A percentile compares a stretch with the other conserved stretches of the same genome.
Conservation (phyloP, 768 basidiomycete species). For the Collybia mongolica region DNA sequence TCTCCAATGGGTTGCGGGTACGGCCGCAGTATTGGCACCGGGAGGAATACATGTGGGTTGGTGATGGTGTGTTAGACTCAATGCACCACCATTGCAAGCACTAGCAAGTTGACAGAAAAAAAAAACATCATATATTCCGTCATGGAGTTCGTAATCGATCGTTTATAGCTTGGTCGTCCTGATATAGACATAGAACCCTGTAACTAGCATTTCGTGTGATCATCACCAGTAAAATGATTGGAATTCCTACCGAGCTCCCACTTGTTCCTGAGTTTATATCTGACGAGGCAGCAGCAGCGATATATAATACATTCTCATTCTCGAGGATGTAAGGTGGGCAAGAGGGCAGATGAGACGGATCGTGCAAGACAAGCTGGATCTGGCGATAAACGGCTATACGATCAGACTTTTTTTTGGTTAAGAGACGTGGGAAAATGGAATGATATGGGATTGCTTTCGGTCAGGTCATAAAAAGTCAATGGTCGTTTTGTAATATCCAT, state of each 20-base stretch:
- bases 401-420: conserved; percentile 21
- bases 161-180: too few relatives aligned
- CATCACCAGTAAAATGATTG: too few relatives aligned
- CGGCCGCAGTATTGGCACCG: background rate
- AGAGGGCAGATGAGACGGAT: background rate
- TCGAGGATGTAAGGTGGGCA: too few relatives aligned
- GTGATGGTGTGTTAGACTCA: background rate
- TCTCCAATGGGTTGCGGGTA: background rate
- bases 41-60: background rate
- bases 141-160: too few relatives aligned
- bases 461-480: conserved; percentile 5
- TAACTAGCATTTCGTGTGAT: too few relatives aligned
- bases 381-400: conserved; percentile 11
- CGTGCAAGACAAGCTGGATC: background rate
- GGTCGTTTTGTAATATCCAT: conserved; percentile 21
- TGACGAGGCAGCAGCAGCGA: background rate
- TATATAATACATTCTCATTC: background rate
- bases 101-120: too few relatives aligned
- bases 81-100: background rate
- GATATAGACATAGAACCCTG: too few relatives aligned
- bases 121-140: too few relatives aligned
- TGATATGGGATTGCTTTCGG: conserved; percentile 5
- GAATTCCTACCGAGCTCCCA: too few relatives aligned
- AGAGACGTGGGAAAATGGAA: conserved; percentile 25
- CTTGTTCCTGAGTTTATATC: too few relatives aligned